Evolutionary conservation across 2,329 filamentous ascomycete genomes (phyloP), one percentile per base, ranked within the genome.

Genomic region (Pochonia chlamydosporia): DNA sequence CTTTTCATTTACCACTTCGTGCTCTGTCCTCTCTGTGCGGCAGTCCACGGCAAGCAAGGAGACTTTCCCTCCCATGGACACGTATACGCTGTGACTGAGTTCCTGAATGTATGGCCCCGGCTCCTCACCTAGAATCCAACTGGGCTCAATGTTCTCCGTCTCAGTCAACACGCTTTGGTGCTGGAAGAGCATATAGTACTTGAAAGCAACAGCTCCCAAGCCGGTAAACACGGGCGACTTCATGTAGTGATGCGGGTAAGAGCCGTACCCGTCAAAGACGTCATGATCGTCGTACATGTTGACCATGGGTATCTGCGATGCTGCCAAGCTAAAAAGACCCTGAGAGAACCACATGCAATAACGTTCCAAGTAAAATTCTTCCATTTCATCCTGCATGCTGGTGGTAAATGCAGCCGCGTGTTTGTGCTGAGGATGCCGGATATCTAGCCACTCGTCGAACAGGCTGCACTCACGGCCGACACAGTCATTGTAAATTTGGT

Each of bases 181-280:
- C 65, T 99, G 93, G 71, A 99, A 99, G 8, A 99, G 78, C 83
- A 99, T 85, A 60, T 99, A 99, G 68, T 97, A 99, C 65, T 99
- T 99, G 78, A 93, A 97, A 0, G 92, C 92, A 43, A 97, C 82
- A 31, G 86, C 87, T 3, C 93, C 95, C 8, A 99, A 68, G 0
- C 95, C 93, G 2, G 84, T 85, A 63, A 99, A 95, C 0, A 97
- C 88, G 1, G 89, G 86, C 3, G 88, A 89, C 54, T 79, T 81
- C 89, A 96, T 97, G 60, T 96, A 93, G 55, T 88, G 82, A 55
- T 96, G 81, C 4, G 91, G 84, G 63, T 97, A 99, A 0, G 90
- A 96, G 6, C 93, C 93, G 62, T 85, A 99, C 1, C 95, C 93
- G 66, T 91, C 86, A 53, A 91, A 91, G 56, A 91, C 87, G 56